These are phyloP conservation scores for Apophysomyces variabilis DNA, from an alignment of 371 early-diverging fungal species.

Conservation along the genomic window DNA sequence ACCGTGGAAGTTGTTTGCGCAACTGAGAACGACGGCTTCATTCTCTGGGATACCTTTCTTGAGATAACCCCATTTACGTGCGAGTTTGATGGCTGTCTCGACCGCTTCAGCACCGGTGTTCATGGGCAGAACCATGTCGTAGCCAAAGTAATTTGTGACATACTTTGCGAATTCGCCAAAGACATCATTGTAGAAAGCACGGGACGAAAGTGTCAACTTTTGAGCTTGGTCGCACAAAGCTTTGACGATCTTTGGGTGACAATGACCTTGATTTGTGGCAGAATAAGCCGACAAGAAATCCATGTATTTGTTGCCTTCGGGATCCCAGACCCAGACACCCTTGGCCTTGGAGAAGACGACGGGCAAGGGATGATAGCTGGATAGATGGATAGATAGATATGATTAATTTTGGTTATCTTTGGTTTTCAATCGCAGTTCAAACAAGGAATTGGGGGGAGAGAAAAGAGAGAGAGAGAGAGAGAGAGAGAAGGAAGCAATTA, in stretches of 20 bases:
- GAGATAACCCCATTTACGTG: slow-evolving; percentile 95
- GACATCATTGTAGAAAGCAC: slow-evolving; percentile 96
- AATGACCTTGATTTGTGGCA: slow-evolving; percentile 97
- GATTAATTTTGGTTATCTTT: neutral
- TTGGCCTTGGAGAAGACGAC: slow-evolving; percentile 90
- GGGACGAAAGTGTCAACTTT: slow-evolving; percentile 84
- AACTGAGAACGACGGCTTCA: slow-evolving; percentile 86
- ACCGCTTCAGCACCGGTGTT: slow-evolving; percentile 99
- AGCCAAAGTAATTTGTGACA: slow-evolving; percentile 92
- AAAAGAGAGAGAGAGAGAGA: too few relatives aligned
- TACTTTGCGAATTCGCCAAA: slow-evolving; percentile 92
- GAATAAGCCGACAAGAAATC: slow-evolving; percentile 97
- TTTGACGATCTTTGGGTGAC: slow-evolving; percentile 94
- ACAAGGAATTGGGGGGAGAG: neutral
- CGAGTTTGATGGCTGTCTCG: slow-evolving; percentile 98
- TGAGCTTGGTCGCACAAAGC: slow-evolving; percentile 91
- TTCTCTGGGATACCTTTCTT: slow-evolving; percentile 88
- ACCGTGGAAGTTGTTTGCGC: slow-evolving; percentile 96
- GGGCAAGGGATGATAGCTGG: slow-evolving; percentile 96
- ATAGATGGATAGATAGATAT: neutral
- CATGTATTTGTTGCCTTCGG: slow-evolving; percentile 93
- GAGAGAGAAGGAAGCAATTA: neutral
- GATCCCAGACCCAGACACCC: slow-evolving; percentile 95
- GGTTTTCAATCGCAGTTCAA: slow-evolving; percentile 1
- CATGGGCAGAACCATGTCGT: slow-evolving; percentile 97